Base-by-base conservation (phyloP, 2,329 filamentous ascomycete species). In the Claviceps spartinae region DNA sequence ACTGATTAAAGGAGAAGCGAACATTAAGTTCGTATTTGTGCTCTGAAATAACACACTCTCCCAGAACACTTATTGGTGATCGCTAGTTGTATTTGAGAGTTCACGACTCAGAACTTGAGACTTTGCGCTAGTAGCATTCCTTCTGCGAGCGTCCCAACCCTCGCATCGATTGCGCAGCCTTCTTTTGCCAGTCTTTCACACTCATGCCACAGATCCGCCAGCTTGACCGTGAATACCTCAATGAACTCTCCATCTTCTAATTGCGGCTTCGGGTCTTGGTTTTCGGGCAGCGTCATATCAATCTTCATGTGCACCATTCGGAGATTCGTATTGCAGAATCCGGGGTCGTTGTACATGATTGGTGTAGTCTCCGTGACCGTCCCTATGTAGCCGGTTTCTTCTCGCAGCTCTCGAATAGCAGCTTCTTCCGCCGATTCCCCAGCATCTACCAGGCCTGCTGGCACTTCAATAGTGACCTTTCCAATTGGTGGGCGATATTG, bases 161-260 rank as follows among this genome's bases (percentile, higher is more conserved):
- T 74, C 5, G 86, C 86, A 66, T 93, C 87, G 58, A 93, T 86
- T 1, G 84, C 86, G 65, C 79, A 89, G 0, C 87, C 87, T 56
- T 88, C 72, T 2, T 70, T 69, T 62, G 89, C 85, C 1, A 89
- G 71, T 56, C 66, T 75, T 63, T 80, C 79, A 62, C 82, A 82
- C 62, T 85, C 81, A 0, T 74, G 74, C 70, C 83, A 88, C 41
- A 91, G 65, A 14, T 75, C 70, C 20, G 67, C 70, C 44, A 91
- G 62, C 5, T 81, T 82, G 7, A 88, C 74, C 8, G 77, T 79
- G 60, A 91, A 90, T 37, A 83, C 82, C 64, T 90, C 85, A 61
- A 91, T 90, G 62, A 89, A 90, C 67, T 91, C 86, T 56, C 81
- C 83, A 26, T 89, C 86, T 63, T 91, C 86, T 6, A 90, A 72